phyloP scores from a whole-genome alignment of 768 basidiomycete genomes.

The Leucosporidium scottii region DNA sequence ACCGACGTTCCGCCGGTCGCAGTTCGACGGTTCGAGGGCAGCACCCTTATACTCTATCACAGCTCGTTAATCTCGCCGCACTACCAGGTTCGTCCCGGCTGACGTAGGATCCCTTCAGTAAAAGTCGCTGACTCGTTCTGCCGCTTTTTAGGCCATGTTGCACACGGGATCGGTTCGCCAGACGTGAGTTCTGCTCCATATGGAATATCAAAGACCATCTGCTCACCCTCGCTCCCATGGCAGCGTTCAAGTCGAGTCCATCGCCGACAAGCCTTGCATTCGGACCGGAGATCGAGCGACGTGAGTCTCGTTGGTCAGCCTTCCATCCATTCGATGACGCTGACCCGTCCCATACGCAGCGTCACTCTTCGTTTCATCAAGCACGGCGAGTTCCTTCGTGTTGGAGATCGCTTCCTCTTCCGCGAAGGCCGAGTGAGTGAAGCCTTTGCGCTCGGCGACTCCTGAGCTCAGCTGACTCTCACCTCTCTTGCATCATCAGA shows the following conservation, averaged over 20 bases:
- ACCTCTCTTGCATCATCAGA: background rate
- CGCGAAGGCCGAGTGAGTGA: slow-evolving; percentile 73
- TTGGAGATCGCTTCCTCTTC: slow-evolving; percentile 51
- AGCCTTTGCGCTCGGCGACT: too few relatives aligned
- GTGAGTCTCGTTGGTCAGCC: too few relatives aligned
- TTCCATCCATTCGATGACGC: too few relatives aligned
- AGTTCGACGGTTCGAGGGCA: slow-evolving; percentile 74
- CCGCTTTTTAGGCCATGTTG: slow-evolving; percentile 38
- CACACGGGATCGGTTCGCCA: slow-evolving; percentile 32
- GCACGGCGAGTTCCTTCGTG: slow-evolving; percentile 83
- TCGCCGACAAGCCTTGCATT: slow-evolving; percentile 69
- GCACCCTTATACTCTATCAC: slow-evolving; percentile 67
- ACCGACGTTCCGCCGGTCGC: slow-evolving; percentile 58
- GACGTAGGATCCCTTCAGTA: too few relatives aligned
- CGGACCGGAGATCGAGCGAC: slow-evolving; percentile 92
- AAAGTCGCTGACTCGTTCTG: background rate
- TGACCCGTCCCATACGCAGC: too few relatives aligned
- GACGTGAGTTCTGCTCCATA: background rate
- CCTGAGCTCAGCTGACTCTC: background rate
- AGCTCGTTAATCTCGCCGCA: slow-evolving; percentile 18
- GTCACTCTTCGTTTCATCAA: slow-evolving; percentile 69
- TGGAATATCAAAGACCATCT: too few relatives aligned
- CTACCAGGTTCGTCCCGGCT: slow-evolving; percentile 19
- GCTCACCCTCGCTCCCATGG: background rate
- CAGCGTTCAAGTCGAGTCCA: slow-evolving; percentile 30